phyloP scores from a whole-genome alignment of 148 eudicot genomes.

The Heliamphora exappendiculata region DNA sequence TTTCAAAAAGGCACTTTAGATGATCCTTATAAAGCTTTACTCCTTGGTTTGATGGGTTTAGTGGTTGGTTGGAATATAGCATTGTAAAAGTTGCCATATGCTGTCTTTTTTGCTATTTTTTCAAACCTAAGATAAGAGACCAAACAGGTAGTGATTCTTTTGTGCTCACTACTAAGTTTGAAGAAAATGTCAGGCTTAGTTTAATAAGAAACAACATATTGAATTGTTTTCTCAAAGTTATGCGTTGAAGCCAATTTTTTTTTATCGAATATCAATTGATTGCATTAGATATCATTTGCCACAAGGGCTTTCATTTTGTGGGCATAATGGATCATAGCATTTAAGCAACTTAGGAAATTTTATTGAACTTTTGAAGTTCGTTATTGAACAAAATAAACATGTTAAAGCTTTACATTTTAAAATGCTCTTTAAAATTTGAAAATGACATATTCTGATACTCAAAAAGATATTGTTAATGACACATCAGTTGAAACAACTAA shows the following conservation, averaged over 20 bases:
- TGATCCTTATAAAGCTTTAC: neutral
- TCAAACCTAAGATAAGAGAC: slow-evolving; percentile 1
- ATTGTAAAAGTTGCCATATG: neutral
- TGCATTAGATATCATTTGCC: neutral
- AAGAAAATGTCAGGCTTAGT: neutral
- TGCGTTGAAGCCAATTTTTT: neutral
- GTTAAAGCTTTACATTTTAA: neutral
- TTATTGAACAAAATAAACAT: neutral
- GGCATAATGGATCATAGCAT: neutral
- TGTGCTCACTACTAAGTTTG: neutral
- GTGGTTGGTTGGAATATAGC: neutral
- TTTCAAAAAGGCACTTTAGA: neutral
- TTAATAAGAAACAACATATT: neutral
- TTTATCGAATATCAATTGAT: neutral
- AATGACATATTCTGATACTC: too few relatives aligned
- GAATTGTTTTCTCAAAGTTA: neutral
- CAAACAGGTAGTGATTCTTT: neutral
- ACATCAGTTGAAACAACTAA: too few relatives aligned
- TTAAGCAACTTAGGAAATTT: neutral
- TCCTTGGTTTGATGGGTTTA: neutral
- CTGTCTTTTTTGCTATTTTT: neutral
- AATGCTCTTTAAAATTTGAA: too few relatives aligned
- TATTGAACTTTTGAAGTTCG: neutral
- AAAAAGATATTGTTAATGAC: too few relatives aligned
- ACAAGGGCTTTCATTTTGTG: neutral